phyloP scores from a whole-genome alignment of 2,329 filamentous ascomycete genomes.

The Huntiella decipiens region DNA sequence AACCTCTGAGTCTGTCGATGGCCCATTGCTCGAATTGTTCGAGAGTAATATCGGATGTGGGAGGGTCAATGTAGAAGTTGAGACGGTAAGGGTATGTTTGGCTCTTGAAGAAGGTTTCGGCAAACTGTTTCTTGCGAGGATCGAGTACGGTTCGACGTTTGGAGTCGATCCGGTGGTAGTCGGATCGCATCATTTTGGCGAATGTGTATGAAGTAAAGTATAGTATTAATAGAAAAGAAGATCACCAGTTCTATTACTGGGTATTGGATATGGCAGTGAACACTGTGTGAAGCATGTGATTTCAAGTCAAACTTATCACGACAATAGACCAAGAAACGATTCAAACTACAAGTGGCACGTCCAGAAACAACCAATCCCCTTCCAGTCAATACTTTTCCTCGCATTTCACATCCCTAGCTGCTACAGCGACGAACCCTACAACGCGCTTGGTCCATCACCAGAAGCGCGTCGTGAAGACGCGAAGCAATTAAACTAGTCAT shows the following conservation, averaged over 20 bases:
- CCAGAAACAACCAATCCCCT: background rate
- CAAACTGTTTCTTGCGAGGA: slow-evolving; percentile 74
- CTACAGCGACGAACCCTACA: background rate
- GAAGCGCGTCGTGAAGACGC: no score
- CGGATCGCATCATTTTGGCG: slow-evolving; percentile 28
- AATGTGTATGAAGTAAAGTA: background rate
- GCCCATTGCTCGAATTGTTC: slow-evolving; percentile 99
- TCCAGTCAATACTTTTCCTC: slow-evolving; percentile 2
- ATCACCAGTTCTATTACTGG: background rate
- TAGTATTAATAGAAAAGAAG: background rate
- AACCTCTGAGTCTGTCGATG: slow-evolving; percentile 73
- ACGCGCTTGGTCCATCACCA: no score
- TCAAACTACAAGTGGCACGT: background rate
- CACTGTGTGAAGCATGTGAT: background rate
- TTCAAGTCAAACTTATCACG: background rate
- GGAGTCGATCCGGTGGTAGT: slow-evolving; percentile 35
- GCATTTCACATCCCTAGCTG: slow-evolving; percentile 1
- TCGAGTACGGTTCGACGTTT: slow-evolving; percentile 66
- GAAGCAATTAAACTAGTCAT: no score
- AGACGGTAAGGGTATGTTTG: slow-evolving; percentile 67
- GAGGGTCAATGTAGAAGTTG: slow-evolving; percentile 78
- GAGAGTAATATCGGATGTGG: slow-evolving; percentile 83
- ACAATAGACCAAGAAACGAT: background rate
- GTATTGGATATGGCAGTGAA: background rate
- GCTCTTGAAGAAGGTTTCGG: slow-evolving; percentile 54